Conservation (phyloP, 306 rosid species). For the Fagus sylvatica region DNA sequence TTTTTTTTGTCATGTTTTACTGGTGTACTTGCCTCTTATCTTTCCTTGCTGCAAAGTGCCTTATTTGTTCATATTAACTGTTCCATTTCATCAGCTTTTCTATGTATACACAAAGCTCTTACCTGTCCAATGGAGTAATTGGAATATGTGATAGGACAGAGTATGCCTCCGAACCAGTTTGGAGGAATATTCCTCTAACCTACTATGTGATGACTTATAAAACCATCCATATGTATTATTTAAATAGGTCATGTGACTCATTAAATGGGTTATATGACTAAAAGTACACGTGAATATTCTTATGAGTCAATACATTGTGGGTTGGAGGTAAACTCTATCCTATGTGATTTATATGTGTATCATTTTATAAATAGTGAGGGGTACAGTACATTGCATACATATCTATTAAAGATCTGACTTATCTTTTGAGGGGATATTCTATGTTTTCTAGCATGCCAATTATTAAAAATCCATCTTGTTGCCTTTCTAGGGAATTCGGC, state of each 20-base stretch:
- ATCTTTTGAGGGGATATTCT: neutral
- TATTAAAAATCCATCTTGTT: conserved; percentile 24
- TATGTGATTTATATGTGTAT: no score
- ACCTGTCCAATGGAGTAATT: neutral
- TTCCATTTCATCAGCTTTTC: neutral
- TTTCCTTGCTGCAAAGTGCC: neutral
- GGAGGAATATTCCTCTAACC: no score
- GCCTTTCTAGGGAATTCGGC: conserved; percentile 83
- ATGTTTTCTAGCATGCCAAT: conserved; percentile 8
- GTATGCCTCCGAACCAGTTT: no score
- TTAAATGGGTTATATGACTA: no score
- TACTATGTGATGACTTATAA: no score
- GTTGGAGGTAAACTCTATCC: no score
- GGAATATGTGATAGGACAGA: neutral
- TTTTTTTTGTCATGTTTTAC: neutral
- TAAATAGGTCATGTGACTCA: no score
- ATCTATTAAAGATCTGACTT: neutral
- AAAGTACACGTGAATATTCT: no score
- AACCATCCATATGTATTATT: no score
- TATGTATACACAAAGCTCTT: neutral
- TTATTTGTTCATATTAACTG: neutral
- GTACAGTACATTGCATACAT: neutral
- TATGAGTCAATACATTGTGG: no score
- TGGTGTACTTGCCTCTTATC: neutral
- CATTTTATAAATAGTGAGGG: no score